These are phyloP conservation scores for Danielia reshetovae DNA, from an alignment of 805 yeast species.

Conservation along the genomic window DNA sequence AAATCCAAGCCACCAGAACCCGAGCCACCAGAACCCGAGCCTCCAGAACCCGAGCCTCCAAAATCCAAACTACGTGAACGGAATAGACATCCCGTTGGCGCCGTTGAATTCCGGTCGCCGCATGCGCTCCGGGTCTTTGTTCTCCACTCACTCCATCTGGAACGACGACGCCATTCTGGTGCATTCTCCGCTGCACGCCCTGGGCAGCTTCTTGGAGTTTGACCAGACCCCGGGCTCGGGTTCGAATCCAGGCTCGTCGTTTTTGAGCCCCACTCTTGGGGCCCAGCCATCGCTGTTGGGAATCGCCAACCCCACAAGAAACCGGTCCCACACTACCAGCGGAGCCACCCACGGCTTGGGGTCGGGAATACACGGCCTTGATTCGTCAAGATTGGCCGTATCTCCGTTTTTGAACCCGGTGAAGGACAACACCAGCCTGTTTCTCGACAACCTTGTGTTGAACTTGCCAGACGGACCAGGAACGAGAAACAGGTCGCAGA, in stretches of 20 bases:
- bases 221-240: conserved; percentile 5
- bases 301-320: conserved; percentile 13
- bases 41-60: background rate
- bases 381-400: conserved; percentile 16
- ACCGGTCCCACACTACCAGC: conserved; percentile 53
- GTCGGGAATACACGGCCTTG: conserved; percentile 11
- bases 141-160: conserved; percentile 54
- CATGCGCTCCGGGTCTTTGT: conserved; percentile 54
- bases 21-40: background rate
- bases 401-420: conserved; percentile 23
- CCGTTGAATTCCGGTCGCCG: conserved; percentile 23
- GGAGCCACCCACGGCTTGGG: conserved; percentile 25
- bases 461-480: conserved; percentile 14
- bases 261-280: conserved; percentile 18
- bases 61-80: background rate
- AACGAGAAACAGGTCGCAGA: conserved; percentile 36
- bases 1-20: background rate
- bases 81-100: conserved; percentile 4
- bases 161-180: conserved; percentile 38
- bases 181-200: conserved; percentile 13
- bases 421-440: conserved; percentile 24
- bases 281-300: conserved; percentile 16
- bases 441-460: conserved; percentile 31
- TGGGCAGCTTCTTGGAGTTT: conserved; percentile 10
- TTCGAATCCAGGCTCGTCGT: conserved; percentile 11